Conservation (phyloP, 2,329 filamentous ascomycete genomes). For the Teratosphaeria nubilosa region DNA sequence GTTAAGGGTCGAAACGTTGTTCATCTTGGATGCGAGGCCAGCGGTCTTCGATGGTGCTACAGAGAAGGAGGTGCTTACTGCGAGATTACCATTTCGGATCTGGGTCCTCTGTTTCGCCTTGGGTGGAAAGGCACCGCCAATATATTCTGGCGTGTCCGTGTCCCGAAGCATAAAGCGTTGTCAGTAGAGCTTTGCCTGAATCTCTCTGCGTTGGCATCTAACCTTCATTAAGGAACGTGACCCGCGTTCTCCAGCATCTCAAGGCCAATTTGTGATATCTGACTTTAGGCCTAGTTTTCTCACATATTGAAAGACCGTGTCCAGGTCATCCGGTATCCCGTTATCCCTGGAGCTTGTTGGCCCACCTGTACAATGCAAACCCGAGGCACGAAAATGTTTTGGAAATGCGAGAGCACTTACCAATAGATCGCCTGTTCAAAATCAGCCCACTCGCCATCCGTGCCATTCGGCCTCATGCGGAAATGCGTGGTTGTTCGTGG, state of each 20-base stretch:
- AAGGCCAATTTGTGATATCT: not conserved
- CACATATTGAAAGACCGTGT: not conserved
- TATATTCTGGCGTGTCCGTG: not conserved
- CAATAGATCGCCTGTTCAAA: constrained; percentile 14
- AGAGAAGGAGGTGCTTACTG: not conserved
- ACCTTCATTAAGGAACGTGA: not conserved
- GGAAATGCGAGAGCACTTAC: constrained; percentile 1
- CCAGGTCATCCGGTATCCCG: not conserved
- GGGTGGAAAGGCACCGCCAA: not conserved
- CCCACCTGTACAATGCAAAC: not conserved
- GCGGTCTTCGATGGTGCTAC: not conserved
- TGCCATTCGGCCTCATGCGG: constrained; percentile 18
- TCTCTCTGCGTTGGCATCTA: not conserved
- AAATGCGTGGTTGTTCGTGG: constrained; percentile 1
- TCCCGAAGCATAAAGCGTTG: not conserved
- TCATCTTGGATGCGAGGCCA: not conserved
- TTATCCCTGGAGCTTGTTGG: not conserved
- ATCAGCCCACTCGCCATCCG: constrained; percentile 22
- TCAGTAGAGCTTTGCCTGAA: not conserved
- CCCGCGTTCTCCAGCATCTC: not conserved
- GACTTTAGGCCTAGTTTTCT: not conserved
- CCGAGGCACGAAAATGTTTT: not conserved
- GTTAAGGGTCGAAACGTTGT: not conserved
- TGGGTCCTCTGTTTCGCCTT: not conserved
- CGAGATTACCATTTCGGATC: not conserved